Percentiles rank a stretch among this genome's conserved stretches.
phyloP scores from a whole-genome alignment of 129 eudicot species.

The Apium graveolens region DNA sequence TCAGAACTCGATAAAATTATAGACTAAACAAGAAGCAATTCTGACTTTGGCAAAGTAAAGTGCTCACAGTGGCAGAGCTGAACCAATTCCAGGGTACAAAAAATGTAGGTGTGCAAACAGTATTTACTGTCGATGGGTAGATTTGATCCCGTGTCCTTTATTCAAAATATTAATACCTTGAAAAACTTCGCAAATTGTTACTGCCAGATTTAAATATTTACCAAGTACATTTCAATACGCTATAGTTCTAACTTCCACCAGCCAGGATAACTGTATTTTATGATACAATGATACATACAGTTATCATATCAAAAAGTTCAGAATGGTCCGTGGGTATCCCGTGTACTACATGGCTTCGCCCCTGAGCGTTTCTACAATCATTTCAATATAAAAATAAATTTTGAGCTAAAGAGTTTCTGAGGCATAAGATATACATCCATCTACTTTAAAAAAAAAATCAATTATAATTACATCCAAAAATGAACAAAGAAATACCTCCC shows the following conservation, averaged over 20 bases:
- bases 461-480: background rate
- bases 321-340: background rate
- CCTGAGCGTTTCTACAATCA: background rate
- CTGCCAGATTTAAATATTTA: no score
- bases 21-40: background rate
- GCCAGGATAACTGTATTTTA: background rate
- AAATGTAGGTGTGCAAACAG: no score
- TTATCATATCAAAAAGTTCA: background rate
- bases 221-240: no score
- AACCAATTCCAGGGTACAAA: background rate
- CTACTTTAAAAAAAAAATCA: background rate
- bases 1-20: background rate
- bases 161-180: no score
- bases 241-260: background rate
- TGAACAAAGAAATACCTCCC: constrained; percentile 14
- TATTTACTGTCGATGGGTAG: no score
- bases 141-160: no score
- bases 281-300: background rate
- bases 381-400: background rate
- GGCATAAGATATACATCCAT: background rate
- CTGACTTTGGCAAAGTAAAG: background rate
- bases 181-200: no score
- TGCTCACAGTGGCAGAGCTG: background rate
- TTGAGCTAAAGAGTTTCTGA: background rate
- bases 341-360: background rate